Base-by-base conservation (phyloP, 257 asterid genomes). In the Osmanthus fragrans region DNA sequence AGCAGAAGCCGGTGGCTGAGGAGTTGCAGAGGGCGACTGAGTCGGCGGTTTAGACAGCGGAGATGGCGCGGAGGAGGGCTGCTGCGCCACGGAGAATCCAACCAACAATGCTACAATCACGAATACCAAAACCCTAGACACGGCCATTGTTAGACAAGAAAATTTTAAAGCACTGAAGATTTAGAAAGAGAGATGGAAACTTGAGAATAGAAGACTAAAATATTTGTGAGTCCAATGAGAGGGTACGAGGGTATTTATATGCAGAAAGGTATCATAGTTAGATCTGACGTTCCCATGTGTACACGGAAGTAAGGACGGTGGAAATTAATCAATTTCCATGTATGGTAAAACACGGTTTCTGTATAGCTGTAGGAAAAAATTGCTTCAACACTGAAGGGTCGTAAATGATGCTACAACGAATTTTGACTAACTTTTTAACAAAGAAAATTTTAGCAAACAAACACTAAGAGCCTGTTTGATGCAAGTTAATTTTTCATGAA, bases 71-170 rank as follows among this genome's bases (percentile, higher is more conserved):
- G 34, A 21, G 49, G 37, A 64, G 49, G 29, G 68, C 2, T 30
- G 80, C 67, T 73, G 85, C 13, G 87, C 85, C 32, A 63, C 32
- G 16, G 82, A 70, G 70, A 64, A 27, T n/a, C 63, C 76, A 4
- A 84, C 23, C 58, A 86, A 72, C 77, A 82, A 8, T 66, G 88
- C 80, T 0, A 78, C 77, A 34, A 82, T 51, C 21, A 84, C 29
- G 3, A 69, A 25, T 0, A 80, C 72, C 58, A 77, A 71, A 69
- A 58, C n/a, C 39, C 33, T 80, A n/a, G 80, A 80, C 73, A 80
- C 51, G 37, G 88, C 85, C 90, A 84, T 84, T 78, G 80, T 19
- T 0, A 15, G 11, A 5, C 11, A 15, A 37, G 5, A 76, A 64
- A 37, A 23, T 34, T 33, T 30, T 19, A 0, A 30, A 30, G 32